These are phyloP conservation scores for Sporothrix protearum DNA, from an alignment of 2,329 filamentous ascomycete species.

Conservation along the genomic window DNA sequence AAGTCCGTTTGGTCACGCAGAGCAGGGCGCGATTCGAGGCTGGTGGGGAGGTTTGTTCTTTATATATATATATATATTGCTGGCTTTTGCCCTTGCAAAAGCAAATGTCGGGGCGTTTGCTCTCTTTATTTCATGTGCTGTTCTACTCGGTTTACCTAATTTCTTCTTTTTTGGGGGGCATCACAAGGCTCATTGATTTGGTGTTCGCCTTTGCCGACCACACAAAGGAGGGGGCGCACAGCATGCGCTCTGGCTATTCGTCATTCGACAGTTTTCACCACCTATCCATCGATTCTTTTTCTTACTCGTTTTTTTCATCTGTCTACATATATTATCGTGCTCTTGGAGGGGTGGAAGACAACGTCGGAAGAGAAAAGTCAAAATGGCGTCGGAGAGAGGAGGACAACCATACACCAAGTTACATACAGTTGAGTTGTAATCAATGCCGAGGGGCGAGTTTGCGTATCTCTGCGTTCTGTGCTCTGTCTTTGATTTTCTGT, in stretches of 20 bases:
- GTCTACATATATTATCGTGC: slow-evolving; percentile 1
- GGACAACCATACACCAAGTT: neutral
- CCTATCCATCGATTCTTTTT: neutral
- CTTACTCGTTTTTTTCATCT: neutral
- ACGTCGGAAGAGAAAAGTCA: neutral
- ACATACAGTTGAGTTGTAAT: slow-evolving; percentile 26
- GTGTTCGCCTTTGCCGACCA: neutral
- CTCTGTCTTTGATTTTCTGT: neutral
- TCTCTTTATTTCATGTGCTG: neutral
- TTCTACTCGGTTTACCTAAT: neutral
- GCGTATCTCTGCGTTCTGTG: slow-evolving; percentile 8
- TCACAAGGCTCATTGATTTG: neutral
- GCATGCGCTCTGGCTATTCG: no score
- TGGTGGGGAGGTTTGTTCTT: neutral
- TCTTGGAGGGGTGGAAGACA: neutral
- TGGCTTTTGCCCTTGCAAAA: neutral
- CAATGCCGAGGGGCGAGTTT: slow-evolving; percentile 11
- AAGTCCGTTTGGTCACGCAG: neutral
- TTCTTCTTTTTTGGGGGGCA: neutral
- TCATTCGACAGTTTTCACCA: neutral
- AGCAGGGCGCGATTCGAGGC: neutral
- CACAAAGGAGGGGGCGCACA: neutral
- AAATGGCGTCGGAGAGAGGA: neutral
- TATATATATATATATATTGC: no score
- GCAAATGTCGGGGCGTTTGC: neutral